Percentiles rank a stretch among this genome's conserved stretches.
Conservation (phyloP, 2,329 filamentous ascomycete genomes). For the Aspergillus flavus region DNA sequence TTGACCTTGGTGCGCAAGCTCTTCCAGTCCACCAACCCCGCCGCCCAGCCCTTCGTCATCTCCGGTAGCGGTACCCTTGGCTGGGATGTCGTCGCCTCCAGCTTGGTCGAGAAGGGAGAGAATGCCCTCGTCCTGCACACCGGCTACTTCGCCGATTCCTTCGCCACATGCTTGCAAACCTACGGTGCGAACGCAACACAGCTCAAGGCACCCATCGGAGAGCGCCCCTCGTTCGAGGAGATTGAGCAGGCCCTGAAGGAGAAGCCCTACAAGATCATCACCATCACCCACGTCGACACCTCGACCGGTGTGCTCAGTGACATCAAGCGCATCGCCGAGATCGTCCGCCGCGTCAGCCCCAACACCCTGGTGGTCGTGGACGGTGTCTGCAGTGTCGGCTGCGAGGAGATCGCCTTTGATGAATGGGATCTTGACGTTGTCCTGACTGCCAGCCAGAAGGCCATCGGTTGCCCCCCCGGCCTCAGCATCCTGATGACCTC, state of each 20-base stretch:
- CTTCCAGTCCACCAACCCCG: constrained; percentile 83
- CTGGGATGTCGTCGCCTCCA: constrained; percentile 95
- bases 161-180: constrained; percentile 86
- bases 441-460: constrained; percentile 93
- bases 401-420: constrained; percentile 94
- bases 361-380: constrained; percentile 91
- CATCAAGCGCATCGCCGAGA: constrained; percentile 77
- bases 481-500: constrained; percentile 94
- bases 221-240: constrained; percentile 80
- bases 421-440: constrained; percentile 92
- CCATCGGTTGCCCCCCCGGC: constrained; percentile 91
- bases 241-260: constrained; percentile 85
- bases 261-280: constrained; percentile 92
- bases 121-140: constrained; percentile 91
- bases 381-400: constrained; percentile 94
- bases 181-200: constrained; percentile 92
- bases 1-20: constrained; percentile 86
- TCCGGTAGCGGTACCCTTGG: constrained; percentile 93
- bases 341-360: constrained; percentile 84
- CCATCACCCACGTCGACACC: constrained; percentile 95
- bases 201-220: constrained; percentile 84
- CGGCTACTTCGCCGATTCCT: constrained; percentile 95
- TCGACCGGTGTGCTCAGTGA: constrained; percentile 95
- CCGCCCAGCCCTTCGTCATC: constrained; percentile 88
- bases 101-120: constrained; percentile 86